A percentile compares a stretch with the other conserved stretches of the same genome.
These are phyloP conservation scores for Stellera chamaejasme DNA, from an alignment of 345 rosid species.

Conservation along the genomic window DNA sequence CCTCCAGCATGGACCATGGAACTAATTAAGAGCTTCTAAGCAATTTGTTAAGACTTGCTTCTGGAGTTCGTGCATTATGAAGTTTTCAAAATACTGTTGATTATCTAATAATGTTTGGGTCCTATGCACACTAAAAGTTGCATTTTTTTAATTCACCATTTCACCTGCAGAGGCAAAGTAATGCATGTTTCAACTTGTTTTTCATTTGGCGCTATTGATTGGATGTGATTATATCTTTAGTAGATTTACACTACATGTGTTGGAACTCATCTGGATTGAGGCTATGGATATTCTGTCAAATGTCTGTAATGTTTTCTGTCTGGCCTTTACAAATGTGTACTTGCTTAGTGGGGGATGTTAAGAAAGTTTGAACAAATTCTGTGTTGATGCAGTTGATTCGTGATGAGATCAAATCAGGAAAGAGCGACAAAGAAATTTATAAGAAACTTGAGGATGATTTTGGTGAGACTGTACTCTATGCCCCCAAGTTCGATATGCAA, in stretches of 20 bases:
- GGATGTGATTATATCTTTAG: no score
- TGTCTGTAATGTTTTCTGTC: background rate
- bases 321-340: no score
- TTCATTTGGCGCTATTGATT: no score
- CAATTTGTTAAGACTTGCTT: background rate
- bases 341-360: background rate
- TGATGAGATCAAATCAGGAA: constrained; percentile 79
- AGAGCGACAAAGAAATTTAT: constrained; percentile 83
- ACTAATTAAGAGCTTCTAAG: constrained; percentile 4
- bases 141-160: no score
- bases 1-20: background rate
- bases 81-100: background rate
- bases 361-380: background rate
- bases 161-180: no score
- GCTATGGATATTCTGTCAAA: background rate
- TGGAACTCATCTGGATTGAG: background rate
- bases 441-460: constrained; percentile 86
- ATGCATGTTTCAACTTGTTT: no score
- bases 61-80: background rate
- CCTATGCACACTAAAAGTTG: no score
- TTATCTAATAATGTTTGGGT: no score
- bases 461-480: constrained; percentile 94
- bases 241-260: no score
- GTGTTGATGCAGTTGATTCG: constrained; percentile 68
- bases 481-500: constrained; percentile 89